phyloP scores from a whole-genome alignment of 352 stramenopile species.

The Phytophthora multivora region DNA sequence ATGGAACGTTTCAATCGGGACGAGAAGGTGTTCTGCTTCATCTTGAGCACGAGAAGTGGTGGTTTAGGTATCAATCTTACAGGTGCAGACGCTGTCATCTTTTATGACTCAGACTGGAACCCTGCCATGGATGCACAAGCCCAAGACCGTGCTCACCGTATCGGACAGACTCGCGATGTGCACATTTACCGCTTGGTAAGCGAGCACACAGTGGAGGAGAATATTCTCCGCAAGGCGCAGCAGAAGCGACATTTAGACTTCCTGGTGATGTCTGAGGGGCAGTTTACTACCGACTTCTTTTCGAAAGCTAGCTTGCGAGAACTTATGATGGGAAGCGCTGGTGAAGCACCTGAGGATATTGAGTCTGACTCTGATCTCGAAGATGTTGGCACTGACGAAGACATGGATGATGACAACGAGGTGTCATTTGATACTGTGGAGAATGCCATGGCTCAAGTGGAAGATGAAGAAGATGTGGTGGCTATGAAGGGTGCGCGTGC shows the following conservation, averaged over 20 bases:
- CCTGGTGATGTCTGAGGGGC: slow-evolving; percentile 85
- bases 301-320: slow-evolving; percentile 87
- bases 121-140: slow-evolving; percentile 94
- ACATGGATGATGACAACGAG: slow-evolving; percentile 59
- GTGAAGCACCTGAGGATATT: slow-evolving; percentile 13
- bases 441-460: slow-evolving; percentile 93
- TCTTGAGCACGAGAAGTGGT: slow-evolving; percentile 97
- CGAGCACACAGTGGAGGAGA: slow-evolving; percentile 98
- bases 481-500: slow-evolving; percentile 87
- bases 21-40: slow-evolving; percentile 98
- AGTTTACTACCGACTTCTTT: slow-evolving; percentile 87
- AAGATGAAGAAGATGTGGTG: slow-evolving; percentile 96
- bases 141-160: slow-evolving; percentile 97
- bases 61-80: slow-evolving; percentile 99
- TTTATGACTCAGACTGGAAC: slow-evolving; percentile 96
- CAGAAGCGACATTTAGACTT: slow-evolving; percentile 98
- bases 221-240: slow-evolving; percentile 98
- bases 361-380: slow-evolving; percentile 52
- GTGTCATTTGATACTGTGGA: slow-evolving; percentile 82
- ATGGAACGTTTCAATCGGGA: slow-evolving; percentile 99
- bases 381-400: slow-evolving; percentile 35
- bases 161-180: slow-evolving; percentile 98
- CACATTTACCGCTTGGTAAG: slow-evolving; percentile 99
- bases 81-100: slow-evolving; percentile 94
- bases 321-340: slow-evolving; percentile 74